A percentile compares a stretch with the other conserved stretches of the same genome.
Evolutionary conservation across 129 eudicot genomes (phyloP).

Genomic region (Flaveria ramosissima): DNA sequence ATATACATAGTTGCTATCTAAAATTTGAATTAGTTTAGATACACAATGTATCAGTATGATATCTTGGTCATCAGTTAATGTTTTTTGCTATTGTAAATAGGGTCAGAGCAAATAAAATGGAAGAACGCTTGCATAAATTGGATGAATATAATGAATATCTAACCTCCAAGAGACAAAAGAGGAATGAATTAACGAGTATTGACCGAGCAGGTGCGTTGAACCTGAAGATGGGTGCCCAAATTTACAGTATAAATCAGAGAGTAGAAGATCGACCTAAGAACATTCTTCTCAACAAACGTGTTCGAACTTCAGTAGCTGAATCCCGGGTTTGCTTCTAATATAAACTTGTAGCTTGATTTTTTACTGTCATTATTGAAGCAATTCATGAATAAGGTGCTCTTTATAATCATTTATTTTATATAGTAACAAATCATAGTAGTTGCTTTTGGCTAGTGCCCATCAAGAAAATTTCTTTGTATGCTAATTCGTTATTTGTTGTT

Average conservation of each 20-base stretch:
- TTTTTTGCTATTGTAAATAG: slow-evolving; percentile 42
- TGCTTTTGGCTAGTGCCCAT: not conserved
- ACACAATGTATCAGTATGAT: slow-evolving; percentile 10
- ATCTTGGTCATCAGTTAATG: slow-evolving; percentile 12
- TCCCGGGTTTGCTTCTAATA: slow-evolving; percentile 59
- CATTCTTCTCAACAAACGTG: slow-evolving; percentile 69
- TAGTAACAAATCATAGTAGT: slow-evolving; percentile 14
- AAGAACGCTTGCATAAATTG: slow-evolving; percentile 60
- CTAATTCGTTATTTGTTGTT: slow-evolving; percentile 1
- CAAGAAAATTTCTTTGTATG: slow-evolving; percentile 8
- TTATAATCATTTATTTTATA: slow-evolving; percentile 5
- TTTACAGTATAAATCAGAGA: slow-evolving; percentile 46
- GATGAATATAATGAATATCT: slow-evolving; percentile 51
- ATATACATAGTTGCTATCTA: slow-evolving; percentile 6
- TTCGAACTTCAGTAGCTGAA: slow-evolving; percentile 77
- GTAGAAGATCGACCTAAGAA: slow-evolving; percentile 77
- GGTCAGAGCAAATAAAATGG: slow-evolving; percentile 61
- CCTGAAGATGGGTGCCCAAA: slow-evolving; percentile 62
- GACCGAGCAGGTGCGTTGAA: slow-evolving; percentile 66
- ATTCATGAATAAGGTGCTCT: not conserved
- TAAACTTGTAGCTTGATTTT: slow-evolving; percentile 18
- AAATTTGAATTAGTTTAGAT: slow-evolving; percentile 15
- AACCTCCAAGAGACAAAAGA: slow-evolving; percentile 60
- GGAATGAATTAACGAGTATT: slow-evolving; percentile 50
- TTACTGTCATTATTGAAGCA: slow-evolving; percentile 13